Percentiles rank a stretch among this genome's conserved stretches.
These are phyloP conservation scores for Carpinus viminea DNA, from an alignment of 306 rosid genomes.

Conservation along the genomic window DNA sequence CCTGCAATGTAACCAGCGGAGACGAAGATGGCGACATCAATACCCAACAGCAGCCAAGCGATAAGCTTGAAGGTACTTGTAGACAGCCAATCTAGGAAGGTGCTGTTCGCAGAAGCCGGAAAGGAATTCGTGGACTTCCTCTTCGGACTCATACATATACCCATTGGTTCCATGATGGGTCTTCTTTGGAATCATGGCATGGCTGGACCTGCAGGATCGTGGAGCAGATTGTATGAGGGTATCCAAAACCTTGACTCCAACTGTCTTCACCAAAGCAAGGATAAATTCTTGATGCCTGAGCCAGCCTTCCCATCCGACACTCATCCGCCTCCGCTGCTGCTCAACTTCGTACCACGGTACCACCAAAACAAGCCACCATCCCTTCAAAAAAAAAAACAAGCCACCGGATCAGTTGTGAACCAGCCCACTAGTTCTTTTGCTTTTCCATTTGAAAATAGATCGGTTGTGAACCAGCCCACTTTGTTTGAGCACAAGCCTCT, in stretches of 20 bases:
- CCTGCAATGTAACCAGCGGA: background rate
- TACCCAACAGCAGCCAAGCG: background rate
- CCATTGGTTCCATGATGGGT: background rate
- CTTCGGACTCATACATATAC: background rate
- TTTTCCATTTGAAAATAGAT: too few relatives aligned
- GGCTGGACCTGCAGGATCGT: background rate
- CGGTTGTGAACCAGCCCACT: too few relatives aligned
- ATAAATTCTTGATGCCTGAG: background rate
- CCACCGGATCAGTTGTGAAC: too few relatives aligned
- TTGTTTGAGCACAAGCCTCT: too few relatives aligned
- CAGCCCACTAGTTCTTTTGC: too few relatives aligned
- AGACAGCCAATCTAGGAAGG: background rate
- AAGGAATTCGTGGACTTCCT: slow-evolving; percentile 11
- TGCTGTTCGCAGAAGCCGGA: background rate
- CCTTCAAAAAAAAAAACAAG: too few relatives aligned
- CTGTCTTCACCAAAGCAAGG: background rate
- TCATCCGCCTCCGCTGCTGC: background rate
- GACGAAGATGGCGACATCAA: background rate
- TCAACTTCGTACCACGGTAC: background rate
- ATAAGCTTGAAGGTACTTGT: background rate
- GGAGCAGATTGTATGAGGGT: background rate
- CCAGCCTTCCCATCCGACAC: background rate
- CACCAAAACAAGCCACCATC: background rate
- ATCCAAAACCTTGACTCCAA: slow-evolving; percentile 1
- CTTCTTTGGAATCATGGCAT: background rate